These are phyloP conservation scores for Candida ovalis DNA, from an alignment of 805 yeast species.

Conservation along the genomic window DNA sequence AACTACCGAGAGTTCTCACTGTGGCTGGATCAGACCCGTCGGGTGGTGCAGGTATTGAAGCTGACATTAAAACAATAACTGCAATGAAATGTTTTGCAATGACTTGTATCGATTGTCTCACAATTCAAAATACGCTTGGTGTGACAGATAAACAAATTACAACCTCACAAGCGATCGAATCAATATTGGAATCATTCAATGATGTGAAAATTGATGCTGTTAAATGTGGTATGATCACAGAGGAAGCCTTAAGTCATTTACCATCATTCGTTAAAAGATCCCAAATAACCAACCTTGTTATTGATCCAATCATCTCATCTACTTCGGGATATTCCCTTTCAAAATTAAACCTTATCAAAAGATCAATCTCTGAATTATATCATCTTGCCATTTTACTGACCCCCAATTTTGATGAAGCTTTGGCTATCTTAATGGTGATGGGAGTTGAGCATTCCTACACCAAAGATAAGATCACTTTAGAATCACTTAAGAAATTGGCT, in stretches of 20 bases:
- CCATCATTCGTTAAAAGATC: constrained; percentile 31
- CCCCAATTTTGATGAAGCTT: constrained; percentile 73
- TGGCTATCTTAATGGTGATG: constrained; percentile 11
- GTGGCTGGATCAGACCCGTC: constrained; percentile 79
- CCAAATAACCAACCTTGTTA: constrained; percentile 34
- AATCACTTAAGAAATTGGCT: constrained; percentile 29
- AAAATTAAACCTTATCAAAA: constrained; percentile 30
- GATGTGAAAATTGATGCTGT: constrained; percentile 54
- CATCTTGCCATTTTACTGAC: constrained; percentile 60
- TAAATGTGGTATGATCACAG: constrained; percentile 76
- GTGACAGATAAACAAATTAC: constrained; percentile 41
- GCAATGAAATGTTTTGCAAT: constrained; percentile 73
- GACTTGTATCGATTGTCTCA: constrained; percentile 74
- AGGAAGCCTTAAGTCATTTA: constrained; percentile 49
- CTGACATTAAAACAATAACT: constrained; percentile 76
- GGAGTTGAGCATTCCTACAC: constrained; percentile 16
- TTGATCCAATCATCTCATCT: constrained; percentile 84
- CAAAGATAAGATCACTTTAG: constrained; percentile 22
- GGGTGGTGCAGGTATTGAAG: constrained; percentile 92
- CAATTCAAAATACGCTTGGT: constrained; percentile 68
- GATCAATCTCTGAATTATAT: constrained; percentile 38
- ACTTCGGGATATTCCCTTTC: constrained; percentile 69
- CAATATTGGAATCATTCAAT: constrained; percentile 41
- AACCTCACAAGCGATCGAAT: constrained; percentile 39
- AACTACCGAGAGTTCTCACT: constrained; percentile 39